phyloP scores from a whole-genome alignment of 352 stramenopile genomes.

The Phytophthora tentaculata region DNA sequence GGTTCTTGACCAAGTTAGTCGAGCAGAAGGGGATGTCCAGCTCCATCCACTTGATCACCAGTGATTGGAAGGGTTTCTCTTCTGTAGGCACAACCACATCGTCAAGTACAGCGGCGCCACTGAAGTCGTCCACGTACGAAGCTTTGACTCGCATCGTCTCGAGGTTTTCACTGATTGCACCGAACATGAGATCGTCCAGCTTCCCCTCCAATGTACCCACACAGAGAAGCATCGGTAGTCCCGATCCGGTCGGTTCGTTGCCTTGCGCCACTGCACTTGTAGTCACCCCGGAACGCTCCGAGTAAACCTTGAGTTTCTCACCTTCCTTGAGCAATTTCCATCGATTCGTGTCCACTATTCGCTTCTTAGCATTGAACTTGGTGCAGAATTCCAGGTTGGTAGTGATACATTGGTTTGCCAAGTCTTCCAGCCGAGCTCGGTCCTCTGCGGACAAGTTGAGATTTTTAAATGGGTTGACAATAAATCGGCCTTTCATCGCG shows the following conservation, averaged over 20 bases:
- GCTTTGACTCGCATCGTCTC: constrained; percentile 55
- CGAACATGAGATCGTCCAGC: constrained; percentile 65
- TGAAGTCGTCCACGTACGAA: constrained; percentile 47
- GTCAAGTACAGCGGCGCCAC: constrained; percentile 46
- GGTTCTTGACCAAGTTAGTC: constrained; percentile 52
- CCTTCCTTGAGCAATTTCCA: constrained; percentile 35
- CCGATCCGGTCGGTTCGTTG: constrained; percentile 12
- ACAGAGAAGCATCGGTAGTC: constrained; percentile 47
- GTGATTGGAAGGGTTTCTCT: constrained; percentile 45
- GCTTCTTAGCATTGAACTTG: constrained; percentile 18
- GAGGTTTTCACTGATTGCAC: constrained; percentile 40
- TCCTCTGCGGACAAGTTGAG: constrained; percentile 18
- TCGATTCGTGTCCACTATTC: constrained; percentile 15
- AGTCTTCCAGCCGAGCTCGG: constrained; percentile 19
- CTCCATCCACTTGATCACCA: constrained; percentile 55
- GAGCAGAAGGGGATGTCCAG: constrained; percentile 32
- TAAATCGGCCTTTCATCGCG: constrained; percentile 35
- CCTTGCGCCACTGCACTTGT: neutral
- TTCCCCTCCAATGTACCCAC: constrained; percentile 46
- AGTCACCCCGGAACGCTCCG: constrained; percentile 15
- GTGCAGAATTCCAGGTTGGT: constrained; percentile 24
- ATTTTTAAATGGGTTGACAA: constrained; percentile 36
- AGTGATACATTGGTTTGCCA: constrained; percentile 33
- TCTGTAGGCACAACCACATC: constrained; percentile 35
- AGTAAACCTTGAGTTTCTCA: constrained; percentile 33